phyloP scores from a whole-genome alignment of 2,329 filamentous ascomycete species.

The Pestalotiopsis sp. region DNA sequence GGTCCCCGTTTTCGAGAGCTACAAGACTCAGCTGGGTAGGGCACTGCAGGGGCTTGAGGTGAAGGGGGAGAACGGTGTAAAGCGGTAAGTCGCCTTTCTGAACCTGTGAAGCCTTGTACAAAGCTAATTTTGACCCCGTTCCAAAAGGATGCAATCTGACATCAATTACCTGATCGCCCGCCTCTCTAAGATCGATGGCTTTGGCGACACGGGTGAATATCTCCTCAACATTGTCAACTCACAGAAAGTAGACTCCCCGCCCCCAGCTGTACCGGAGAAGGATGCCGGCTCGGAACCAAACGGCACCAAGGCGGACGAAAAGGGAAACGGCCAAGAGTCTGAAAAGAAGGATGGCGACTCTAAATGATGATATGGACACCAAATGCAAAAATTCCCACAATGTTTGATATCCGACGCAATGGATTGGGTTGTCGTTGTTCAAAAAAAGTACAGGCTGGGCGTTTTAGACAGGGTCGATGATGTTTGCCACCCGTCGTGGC shows the following conservation, averaged over 20 bases:
- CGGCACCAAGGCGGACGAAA: background rate
- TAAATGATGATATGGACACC: background rate
- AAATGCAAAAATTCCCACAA: too few species aligned
- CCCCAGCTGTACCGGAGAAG: conserved; percentile 16
- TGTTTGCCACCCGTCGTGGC: background rate
- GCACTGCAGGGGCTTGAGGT: conserved; percentile 69
- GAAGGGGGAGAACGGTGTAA: conserved; percentile 67
- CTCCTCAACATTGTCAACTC: conserved; percentile 66
- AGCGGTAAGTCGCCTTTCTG: conserved; percentile 59
- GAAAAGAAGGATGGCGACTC: conserved; percentile 10
- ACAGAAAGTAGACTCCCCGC: conserved; percentile 46
- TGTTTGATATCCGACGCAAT: too few species aligned
- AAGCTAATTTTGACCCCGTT: conserved; percentile 13
- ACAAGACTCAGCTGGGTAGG: conserved; percentile 76
- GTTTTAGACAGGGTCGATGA: background rate
- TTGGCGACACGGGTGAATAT: conserved; percentile 71
- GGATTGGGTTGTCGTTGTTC: too few species aligned
- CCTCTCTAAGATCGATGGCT: conserved; percentile 78
- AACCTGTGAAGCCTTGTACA: background rate
- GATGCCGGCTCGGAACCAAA: conserved; percentile 13
- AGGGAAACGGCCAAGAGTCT: conserved; percentile 4
- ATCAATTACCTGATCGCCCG: conserved; percentile 72
- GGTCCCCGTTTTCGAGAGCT: conserved; percentile 80
- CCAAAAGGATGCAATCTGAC: conserved; percentile 72
- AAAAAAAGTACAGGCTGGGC: background rate